Base-by-base conservation (phyloP, 768 basidiomycete genomes). In the Vararia minispora region DNA sequence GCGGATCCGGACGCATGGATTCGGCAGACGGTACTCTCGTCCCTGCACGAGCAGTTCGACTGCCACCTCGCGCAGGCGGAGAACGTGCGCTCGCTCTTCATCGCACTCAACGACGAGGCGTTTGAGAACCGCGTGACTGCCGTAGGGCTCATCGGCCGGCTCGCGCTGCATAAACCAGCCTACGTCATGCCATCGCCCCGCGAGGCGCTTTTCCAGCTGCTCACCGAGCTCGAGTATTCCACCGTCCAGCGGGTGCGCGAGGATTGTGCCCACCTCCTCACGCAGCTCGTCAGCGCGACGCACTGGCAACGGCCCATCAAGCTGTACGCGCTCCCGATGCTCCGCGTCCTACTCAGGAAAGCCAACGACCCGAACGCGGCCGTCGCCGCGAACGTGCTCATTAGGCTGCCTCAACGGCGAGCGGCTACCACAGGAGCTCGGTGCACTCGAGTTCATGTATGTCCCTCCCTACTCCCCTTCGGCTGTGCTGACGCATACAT, bases 161-260 rank as follows among this genome's bases (percentile, higher is more conserved):
- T 99, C 18, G 88, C 92, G 3, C 76, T 79, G 49, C 87, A 94
- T 59, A 99, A 99, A 52, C 95, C 95, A 0, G 95, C 95, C 12
- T 95, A 97, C 63, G 91, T 99, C 14, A 97, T 99, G 84, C 94
- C 95, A 7, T 90, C 89, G 3, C 66, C 98, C 17, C 74, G 95
- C 33, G 97, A 98, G 59, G 81, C 91, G 2, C 66, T 99, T 42
- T 95, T 98, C 39, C 94, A 98, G 55, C 72, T 99, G 6, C 66
- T 99, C 41, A 98, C 95, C 1, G 95, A 98, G 60, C 64, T 99
- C 26, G 92, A 98, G 61, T 98, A 97, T 53, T 89, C 91, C 3
- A 91, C 86, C 2, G 79, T 90, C 35, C n/a, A n/a, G n/a, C n/a
- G n/a, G n/a, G n/a, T n/a, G n/a, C 75, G 85, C 25, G 94, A 99